phyloP scores from a whole-genome alignment of 768 basidiomycete genomes.

The Xerocomus spinulosus region DNA sequence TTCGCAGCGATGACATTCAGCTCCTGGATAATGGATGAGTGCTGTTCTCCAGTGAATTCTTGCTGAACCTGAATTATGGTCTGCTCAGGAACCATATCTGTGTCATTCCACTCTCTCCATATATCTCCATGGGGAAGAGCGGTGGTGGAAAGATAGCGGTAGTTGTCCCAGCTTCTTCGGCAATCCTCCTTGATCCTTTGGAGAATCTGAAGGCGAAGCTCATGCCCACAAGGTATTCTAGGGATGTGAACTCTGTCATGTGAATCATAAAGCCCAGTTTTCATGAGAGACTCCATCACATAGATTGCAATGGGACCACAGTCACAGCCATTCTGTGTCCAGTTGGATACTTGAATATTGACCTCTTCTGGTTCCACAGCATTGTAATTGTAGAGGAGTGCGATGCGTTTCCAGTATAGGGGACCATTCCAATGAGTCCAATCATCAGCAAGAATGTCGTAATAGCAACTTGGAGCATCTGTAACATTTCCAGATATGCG shows the following conservation, averaged over 20 bases:
- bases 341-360: not conserved
- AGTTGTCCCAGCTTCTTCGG: slow-evolving; percentile 2
- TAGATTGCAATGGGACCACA: slow-evolving; percentile 7
- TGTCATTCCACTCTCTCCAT: slow-evolving; percentile 1
- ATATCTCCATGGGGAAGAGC: not conserved
- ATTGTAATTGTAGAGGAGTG: not conserved
- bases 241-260: not conserved
- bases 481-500: not conserved
- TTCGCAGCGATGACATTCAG: not conserved
- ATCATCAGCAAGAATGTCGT: not conserved
- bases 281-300: slow-evolving; percentile 2
- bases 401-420: not conserved
- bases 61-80: not conserved
- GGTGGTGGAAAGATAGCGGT: not conserved
- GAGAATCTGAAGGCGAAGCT: too few relatives aligned
- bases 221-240: not conserved
- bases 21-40: not conserved
- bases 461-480: not conserved
- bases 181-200: too few relatives aligned
- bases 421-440: not conserved
- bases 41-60: not conserved
- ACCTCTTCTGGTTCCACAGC: not conserved
- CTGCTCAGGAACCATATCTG: not conserved
- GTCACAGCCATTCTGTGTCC: not conserved
- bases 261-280: not conserved